Conservation (phyloP, 176 grass and related monocot species). For the Canna indica region DNA sequence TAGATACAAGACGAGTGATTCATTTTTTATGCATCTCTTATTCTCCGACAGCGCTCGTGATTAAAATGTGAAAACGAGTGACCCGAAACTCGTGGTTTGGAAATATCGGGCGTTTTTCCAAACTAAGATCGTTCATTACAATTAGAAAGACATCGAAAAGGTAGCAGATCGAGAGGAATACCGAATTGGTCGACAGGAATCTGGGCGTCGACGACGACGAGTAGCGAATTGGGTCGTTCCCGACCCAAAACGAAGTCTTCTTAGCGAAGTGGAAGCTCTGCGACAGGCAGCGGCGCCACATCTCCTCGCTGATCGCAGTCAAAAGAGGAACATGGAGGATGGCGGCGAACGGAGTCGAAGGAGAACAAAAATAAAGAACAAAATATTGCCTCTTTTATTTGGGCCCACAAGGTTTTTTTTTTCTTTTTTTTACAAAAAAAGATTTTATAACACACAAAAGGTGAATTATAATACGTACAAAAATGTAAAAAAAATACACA, state of each 20-base stretch:
- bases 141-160: conserved; percentile 5
- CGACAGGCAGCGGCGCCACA: conserved; percentile 82
- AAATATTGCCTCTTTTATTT: not conserved
- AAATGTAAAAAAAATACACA: too few species aligned
- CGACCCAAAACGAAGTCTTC: conserved; percentile 25
- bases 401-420: not conserved
- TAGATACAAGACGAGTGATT: too few species aligned
- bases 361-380: not conserved
- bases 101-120: not conserved
- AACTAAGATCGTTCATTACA: not conserved
- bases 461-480: too few species aligned
- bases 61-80: not conserved
- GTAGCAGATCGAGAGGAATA: conserved; percentile 21
- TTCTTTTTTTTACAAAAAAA: too few species aligned
- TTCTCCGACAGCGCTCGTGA: not conserved
- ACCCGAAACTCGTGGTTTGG: not conserved
- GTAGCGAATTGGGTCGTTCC: not conserved
- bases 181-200: conserved; percentile 41
- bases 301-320: conserved; percentile 3
- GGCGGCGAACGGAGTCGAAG: not conserved
- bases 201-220: not conserved
- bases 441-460: too few species aligned
- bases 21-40: not conserved
- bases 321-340: not conserved
- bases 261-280: conserved; percentile 39